Percentiles rank a stretch among this genome's conserved stretches.
Conservation (phyloP, 78 protist species). For the Chrysochromulina parva region DNA sequence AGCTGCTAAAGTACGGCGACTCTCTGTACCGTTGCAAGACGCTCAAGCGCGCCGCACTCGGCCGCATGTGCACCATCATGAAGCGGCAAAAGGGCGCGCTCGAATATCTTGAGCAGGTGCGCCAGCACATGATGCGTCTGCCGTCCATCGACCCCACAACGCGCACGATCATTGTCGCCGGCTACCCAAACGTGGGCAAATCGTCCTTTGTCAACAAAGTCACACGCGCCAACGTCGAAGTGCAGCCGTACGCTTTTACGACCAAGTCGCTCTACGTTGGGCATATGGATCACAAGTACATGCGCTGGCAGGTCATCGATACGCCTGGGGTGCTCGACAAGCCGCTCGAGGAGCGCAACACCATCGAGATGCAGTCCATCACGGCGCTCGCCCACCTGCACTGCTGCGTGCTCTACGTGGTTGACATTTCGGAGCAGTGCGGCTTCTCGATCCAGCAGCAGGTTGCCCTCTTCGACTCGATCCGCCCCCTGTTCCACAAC, state of each 20-base stretch:
- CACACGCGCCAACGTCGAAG: conserved; percentile 99
- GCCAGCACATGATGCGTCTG: conserved; percentile 98
- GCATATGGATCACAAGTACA: conserved; percentile 92
- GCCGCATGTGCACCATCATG: conserved; percentile 98
- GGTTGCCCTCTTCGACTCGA: conserved; percentile 85
- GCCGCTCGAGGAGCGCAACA: conserved; percentile 97
- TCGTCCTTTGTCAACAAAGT: conserved; percentile 92
- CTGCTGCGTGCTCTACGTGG: conserved; percentile 86
- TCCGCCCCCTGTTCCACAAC: conserved; percentile 93
- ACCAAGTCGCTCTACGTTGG: conserved; percentile 99
- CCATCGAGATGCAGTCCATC: conserved; percentile 99
- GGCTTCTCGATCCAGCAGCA: conserved; percentile 92
- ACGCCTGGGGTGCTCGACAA: conserved; percentile 99
- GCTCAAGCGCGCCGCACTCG: conserved; percentile 99
- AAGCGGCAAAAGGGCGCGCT: conserved; percentile 74
- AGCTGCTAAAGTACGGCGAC: conserved; percentile 98
- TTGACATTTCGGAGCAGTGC: conserved; percentile 96
- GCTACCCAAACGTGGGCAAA: conserved; percentile 99
- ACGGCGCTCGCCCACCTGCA: conserved; percentile 99
- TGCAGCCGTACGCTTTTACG: conserved; percentile 99
- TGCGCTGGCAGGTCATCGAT: conserved; percentile 98
- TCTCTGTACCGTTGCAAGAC: conserved; percentile 98
- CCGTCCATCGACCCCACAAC: conserved; percentile 99
- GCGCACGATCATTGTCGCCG: conserved; percentile 90
- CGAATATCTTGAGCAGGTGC: conserved; percentile 97